Evolutionary conservation across 2,329 filamentous ascomycete genomes (phyloP), one percentile per base, ranked within the genome.

Genomic region (Xylaria hypoxylon): DNA sequence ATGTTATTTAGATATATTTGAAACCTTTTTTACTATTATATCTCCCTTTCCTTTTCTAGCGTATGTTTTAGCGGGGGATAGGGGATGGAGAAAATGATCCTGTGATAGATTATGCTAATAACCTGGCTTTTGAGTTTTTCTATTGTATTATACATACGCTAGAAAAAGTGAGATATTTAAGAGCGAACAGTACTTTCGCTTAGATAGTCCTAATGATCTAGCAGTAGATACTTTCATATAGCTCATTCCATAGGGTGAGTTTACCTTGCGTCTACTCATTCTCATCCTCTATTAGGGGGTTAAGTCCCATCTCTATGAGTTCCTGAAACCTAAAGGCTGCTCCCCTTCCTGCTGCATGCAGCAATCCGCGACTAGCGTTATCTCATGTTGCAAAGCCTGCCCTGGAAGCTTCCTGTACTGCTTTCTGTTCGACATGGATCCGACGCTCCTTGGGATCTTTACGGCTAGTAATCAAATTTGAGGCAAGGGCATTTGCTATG

Each of bases 201-300:
- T n/a, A n/a, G n/a, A n/a, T n/a, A n/a, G n/a, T n/a, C n/a, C n/a
- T n/a, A n/a, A n/a, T n/a, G n/a, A n/a, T n/a, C n/a, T n/a, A n/a
- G n/a, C n/a, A n/a, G n/a, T n/a, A n/a, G n/a, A n/a, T n/a, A n/a
- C n/a, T n/a, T n/a, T n/a, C n/a, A n/a, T n/a, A n/a, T n/a, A n/a
- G n/a, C n/a, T n/a, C n/a, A n/a, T n/a, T n/a, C n/a, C n/a, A n/a
- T n/a, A n/a, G n/a, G n/a, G n/a, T n/a, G n/a, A n/a, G n/a, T n/a
- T n/a, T n/a, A n/a, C n/a, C n/a, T n/a, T n/a, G n/a, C n/a, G 51
- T 62, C 42, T 50, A 28, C 50, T 40, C 48, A 31, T 62, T 50
- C 28, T 48, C 28, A 17, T 62, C 59, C 10, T 62, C 59, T 51
- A 50, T 56, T 42, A 48, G 56, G 2, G 59, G 59, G 31, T 62